Evolutionary conservation across 2,329 filamentous ascomycete genomes (phyloP).

Genomic region (Aspergillus sp.): DNA sequence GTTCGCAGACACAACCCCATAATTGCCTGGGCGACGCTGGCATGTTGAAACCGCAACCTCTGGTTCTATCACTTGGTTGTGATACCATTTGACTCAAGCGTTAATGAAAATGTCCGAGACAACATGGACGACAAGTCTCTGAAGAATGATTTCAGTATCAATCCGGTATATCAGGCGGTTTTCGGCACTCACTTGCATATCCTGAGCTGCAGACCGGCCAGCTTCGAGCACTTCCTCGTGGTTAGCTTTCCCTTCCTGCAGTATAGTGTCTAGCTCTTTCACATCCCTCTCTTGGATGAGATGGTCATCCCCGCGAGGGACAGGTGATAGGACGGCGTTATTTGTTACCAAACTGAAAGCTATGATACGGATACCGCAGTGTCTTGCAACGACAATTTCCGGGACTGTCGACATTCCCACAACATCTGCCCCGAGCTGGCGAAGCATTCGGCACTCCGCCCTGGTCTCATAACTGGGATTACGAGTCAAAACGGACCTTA

Average conservation of each 20-base stretch:
- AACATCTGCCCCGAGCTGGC: conserved; percentile 63
- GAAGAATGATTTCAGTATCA: conserved; percentile 19
- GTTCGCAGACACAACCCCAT: background rate
- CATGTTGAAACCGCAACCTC: background rate
- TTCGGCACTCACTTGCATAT: conserved; percentile 57
- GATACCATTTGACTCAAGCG: background rate
- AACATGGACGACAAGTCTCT: conserved; percentile 39
- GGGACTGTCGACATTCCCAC: conserved; percentile 71
- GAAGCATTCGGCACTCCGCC: conserved; percentile 64
- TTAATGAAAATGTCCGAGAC: conserved; percentile 31
- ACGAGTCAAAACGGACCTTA: background rate
- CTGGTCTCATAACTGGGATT: conserved; percentile 60
- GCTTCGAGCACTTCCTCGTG: conserved; percentile 67
- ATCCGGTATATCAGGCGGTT: background rate
- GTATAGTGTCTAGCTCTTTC: conserved; percentile 53
- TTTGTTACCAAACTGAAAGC: conserved; percentile 69
- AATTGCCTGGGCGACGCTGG: background rate
- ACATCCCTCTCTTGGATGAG: conserved; percentile 51
- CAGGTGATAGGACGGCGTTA: conserved; percentile 59
- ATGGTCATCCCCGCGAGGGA: conserved; percentile 58
- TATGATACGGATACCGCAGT: conserved; percentile 62
- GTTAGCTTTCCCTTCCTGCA: conserved; percentile 61
- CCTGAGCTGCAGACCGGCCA: conserved; percentile 58
- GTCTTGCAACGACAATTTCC: conserved; percentile 65
- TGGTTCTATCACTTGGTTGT: background rate